Base-by-base conservation (phyloP, 75 land plant species). In the Picea sitchensis region DNA sequence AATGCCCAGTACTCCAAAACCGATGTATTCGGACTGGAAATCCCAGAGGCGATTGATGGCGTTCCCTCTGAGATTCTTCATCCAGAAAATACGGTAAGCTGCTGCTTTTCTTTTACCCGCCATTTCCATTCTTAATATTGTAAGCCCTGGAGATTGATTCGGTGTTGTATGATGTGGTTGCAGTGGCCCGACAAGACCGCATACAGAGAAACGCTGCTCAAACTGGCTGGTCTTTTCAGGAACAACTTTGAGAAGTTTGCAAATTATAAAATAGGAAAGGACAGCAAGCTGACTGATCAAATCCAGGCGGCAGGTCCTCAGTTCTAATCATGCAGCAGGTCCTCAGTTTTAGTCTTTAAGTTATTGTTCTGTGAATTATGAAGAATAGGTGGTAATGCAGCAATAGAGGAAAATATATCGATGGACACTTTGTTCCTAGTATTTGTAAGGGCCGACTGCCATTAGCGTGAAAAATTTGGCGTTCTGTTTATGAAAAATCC, bases 131-230 rank as follows among this genome's bases (percentile, higher is more conserved):
- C 30, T 67, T 44, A 13, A 18, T 5, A 65, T 32, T 34, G 13
- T 31, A 4, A 31, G 56, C 12, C 11, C 34, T 34, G 14, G 69
- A 13, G 38, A 71, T 69, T 71, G 54, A 68, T 9, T 30, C 26
- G 14, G 15, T 58, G 65, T 21, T 76, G 30, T 21, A 2, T 2
- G 58, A 8, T 76, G 73, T 76, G n/a, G 21, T 61, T 47, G 76
- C 89, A 94, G 96, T 94, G 96, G 96, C 20, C 77, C n/a, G 92
- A 94, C 79, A 92, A 94, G 81, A 71, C 82, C 30, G 90, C 86
- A 1, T 87, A 92, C 74, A 73, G 81, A 36, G 88, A 92, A 0
- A 86, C 92, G 3, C 26, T 92, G 78, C 11, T 93, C 82, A 92
- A 92, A 72, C 79, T 94, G 76, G 96, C 88, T 26, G 87, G 96